A percentile compares a stretch with the other conserved stretches of the same genome.
Conservation (phyloP, 148 eudicot genomes). For the Arctostaphylos glauca region DNA sequence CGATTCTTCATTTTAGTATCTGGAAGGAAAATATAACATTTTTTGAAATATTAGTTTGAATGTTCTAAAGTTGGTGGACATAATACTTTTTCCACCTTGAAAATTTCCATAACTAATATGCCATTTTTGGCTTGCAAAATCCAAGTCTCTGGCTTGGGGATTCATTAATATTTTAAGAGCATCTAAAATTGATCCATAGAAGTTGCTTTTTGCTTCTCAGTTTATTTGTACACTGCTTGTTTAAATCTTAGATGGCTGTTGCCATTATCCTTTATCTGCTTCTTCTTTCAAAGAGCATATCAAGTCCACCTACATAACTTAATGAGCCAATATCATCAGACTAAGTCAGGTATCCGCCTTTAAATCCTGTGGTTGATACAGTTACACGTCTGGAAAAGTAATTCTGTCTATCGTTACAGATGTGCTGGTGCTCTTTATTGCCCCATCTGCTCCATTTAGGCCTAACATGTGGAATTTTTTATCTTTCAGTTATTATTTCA, state of each 20-base stretch:
- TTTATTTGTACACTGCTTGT: too few relatives aligned
- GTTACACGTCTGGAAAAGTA: slow-evolving; percentile 41
- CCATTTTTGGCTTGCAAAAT: too few relatives aligned
- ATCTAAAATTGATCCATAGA: too few relatives aligned
- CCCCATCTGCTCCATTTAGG: slow-evolving; percentile 32
- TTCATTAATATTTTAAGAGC: too few relatives aligned
- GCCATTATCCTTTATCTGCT: too few relatives aligned
- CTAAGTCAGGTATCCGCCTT: slow-evolving; percentile 35
- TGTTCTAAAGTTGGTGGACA: not conserved
- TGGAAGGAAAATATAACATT: not conserved
- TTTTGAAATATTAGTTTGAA: not conserved
- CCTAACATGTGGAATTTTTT: not conserved
- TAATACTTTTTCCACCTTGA: not conserved
- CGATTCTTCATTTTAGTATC: not conserved
- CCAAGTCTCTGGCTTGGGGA: too few relatives aligned
- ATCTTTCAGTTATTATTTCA: not conserved
- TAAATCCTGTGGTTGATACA: slow-evolving; percentile 27
- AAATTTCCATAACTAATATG: too few relatives aligned
- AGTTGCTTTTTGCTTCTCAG: too few relatives aligned
- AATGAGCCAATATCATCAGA: slow-evolving; percentile 20
- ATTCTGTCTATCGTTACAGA: slow-evolving; percentile 35
- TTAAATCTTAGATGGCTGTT: too few relatives aligned
- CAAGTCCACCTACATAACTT: too few relatives aligned
- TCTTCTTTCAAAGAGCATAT: too few relatives aligned
- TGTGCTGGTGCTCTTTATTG: slow-evolving; percentile 13